A percentile compares a stretch with the other conserved stretches of the same genome.
Conservation (phyloP, 768 basidiomycete species). For the Tulasnella sp. region DNA sequence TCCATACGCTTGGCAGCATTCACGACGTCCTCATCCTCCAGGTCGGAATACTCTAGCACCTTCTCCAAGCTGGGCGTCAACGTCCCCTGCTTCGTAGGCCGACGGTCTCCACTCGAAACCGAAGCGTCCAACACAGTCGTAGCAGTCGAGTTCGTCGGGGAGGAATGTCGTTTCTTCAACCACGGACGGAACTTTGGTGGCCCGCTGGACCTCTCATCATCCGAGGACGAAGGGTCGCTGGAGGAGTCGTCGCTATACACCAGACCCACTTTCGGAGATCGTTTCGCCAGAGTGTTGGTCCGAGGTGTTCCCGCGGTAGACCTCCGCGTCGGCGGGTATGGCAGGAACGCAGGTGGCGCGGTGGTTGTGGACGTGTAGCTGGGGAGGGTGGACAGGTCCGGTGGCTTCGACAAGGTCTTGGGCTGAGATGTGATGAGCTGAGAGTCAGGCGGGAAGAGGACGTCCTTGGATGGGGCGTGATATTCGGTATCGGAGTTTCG, state of each 20-base stretch:
- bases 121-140: background rate
- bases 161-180: background rate
- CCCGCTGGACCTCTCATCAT: background rate
- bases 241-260: background rate
- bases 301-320: background rate
- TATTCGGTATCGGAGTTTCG: no score
- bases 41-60: constrained; percentile 3
- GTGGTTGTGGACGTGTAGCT: background rate
- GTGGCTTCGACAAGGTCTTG: background rate
- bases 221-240: constrained; percentile 1
- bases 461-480: background rate
- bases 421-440: constrained; percentile 1
- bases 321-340: background rate
- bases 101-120: background rate
- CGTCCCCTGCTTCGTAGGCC: background rate
- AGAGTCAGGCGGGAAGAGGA: constrained; percentile 13
- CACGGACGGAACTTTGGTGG: constrained; percentile 9
- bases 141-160: background rate
- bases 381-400: background rate
- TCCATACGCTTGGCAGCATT: background rate
- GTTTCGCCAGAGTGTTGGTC: background rate
- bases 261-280: background rate
- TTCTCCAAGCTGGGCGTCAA: background rate
- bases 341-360: background rate
- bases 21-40: background rate